These are phyloP conservation scores for Leishmania lainsoni DNA, from an alignment of 208 protist genomes.

Conservation along the genomic window DNA sequence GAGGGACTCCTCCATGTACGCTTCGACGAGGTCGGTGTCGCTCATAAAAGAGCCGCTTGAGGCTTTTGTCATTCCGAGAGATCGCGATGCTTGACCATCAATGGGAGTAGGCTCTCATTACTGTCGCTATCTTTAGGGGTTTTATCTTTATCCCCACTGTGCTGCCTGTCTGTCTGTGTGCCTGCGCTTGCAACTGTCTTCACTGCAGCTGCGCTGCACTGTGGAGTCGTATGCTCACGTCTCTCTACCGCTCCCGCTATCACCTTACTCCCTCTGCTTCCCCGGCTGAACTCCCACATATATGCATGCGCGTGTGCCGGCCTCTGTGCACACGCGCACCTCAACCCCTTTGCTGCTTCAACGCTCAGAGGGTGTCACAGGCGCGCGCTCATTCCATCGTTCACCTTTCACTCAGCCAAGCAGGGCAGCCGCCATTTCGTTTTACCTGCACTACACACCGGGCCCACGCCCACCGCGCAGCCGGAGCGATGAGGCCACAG, in stretches of 20 bases:
- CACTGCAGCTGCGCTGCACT: background rate
- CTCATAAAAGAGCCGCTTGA: background rate
- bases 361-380: background rate
- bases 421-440: background rate
- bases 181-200: background rate
- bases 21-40: background rate
- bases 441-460: background rate
- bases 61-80: background rate
- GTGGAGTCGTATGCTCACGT: background rate
- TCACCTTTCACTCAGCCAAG: background rate
- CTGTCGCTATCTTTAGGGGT: background rate
- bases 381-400: background rate
- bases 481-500: constrained; percentile 23
- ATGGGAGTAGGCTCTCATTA: background rate
- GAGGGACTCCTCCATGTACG: background rate
- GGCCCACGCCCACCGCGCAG: background rate
- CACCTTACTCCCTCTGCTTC: background rate
- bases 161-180: background rate
- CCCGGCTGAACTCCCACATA: background rate
- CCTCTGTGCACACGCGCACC: background rate
- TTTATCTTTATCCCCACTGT: background rate
- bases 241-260: background rate
- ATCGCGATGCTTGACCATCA: background rate
- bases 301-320: background rate
- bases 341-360: background rate